These are phyloP conservation scores for Anacardium occidentale DNA, from an alignment of 345 rosid genomes.

Conservation along the genomic window DNA sequence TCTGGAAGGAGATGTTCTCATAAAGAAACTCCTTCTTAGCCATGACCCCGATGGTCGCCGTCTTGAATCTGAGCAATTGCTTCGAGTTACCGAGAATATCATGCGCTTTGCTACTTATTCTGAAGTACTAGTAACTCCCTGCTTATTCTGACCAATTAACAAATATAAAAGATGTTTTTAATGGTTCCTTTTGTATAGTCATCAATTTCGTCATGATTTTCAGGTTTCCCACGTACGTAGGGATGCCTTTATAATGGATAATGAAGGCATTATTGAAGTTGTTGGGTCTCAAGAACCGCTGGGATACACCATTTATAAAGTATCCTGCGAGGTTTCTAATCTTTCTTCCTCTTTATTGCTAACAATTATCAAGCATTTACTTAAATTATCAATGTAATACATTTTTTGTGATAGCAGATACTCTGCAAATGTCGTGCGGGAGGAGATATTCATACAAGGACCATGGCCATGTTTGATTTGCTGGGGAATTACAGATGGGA, in stretches of 20 bases:
- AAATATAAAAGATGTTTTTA: not conserved
- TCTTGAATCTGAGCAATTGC: constrained; percentile 59
- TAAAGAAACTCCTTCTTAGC: constrained; percentile 50
- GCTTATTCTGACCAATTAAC: not conserved
- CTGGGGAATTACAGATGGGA: constrained; percentile 70
- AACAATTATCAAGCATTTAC: not conserved
- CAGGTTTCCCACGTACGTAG: constrained; percentile 36
- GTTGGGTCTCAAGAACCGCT: constrained; percentile 44
- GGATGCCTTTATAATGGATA: constrained; percentile 22
- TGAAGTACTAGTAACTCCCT: constrained; percentile 26
- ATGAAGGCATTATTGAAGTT: constrained; percentile 37
- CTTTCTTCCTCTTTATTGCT: constrained; percentile 2
- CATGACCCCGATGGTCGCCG: constrained; percentile 80
- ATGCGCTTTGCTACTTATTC: constrained; percentile 40
- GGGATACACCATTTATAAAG: constrained; percentile 38
- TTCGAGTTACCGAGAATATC: constrained; percentile 56
- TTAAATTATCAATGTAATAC: not conserved
- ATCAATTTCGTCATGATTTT: not conserved
- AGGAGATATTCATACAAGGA: constrained; percentile 41
- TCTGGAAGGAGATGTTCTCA: constrained; percentile 45
- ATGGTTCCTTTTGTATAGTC: constrained; percentile 3
- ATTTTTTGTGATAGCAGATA: constrained; percentile 45
- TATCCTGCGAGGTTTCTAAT: constrained; percentile 47
- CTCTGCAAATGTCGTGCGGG: constrained; percentile 35
- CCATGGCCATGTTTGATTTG: constrained; percentile 56